A percentile compares a stretch with the other conserved stretches of the same genome.
Evolutionary conservation across 2,329 filamentous ascomycete species (phyloP).

Genomic region (Aspergillus cejpii): DNA sequence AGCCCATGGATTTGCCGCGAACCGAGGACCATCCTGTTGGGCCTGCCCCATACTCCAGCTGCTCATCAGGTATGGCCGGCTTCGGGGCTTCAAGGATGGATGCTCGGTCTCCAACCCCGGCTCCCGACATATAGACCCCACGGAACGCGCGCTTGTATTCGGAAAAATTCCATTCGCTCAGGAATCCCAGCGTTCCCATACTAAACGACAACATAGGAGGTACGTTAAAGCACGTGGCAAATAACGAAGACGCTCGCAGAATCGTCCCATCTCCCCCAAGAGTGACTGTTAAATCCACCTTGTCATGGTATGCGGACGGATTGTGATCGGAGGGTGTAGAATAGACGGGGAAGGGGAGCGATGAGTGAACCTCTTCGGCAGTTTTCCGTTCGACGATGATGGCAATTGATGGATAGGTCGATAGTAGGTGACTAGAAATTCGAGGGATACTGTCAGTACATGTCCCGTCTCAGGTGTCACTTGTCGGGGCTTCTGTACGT

Average conservation of each 20-base stretch:
- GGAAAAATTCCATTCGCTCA: conserved; percentile 92
- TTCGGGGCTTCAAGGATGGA: conserved; percentile 41
- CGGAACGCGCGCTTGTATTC: conserved; percentile 90
- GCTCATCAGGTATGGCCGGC: conserved; percentile 22
- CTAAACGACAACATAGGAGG: conserved; percentile 91
- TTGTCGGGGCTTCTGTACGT: conserved; percentile 30
- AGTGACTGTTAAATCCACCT: conserved; percentile 82
- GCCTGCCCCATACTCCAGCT: conserved; percentile 25
- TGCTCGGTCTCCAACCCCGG: conserved; percentile 45
- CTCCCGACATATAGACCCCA: conserved; percentile 82
- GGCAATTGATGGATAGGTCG: conserved; percentile 72
- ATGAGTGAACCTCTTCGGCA: conserved; percentile 63
- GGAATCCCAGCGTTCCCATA: conserved; percentile 91
- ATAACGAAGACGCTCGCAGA: conserved; percentile 75
- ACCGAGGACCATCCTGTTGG: conserved; percentile 62
- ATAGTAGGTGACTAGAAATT: conserved; percentile 58
- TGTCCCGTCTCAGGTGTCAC: not conserved
- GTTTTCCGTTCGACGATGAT: conserved; percentile 75
- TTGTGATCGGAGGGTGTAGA: conserved; percentile 33
- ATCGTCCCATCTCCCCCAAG: conserved; percentile 93
- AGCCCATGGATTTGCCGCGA: conserved; percentile 74
- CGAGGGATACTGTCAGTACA: conserved; percentile 1
- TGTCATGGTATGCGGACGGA: conserved; percentile 57
- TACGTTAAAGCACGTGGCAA: conserved; percentile 71
- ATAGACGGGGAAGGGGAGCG: conserved; percentile 68